These are phyloP conservation scores for Rugosomyces carneus DNA, from an alignment of 1,284 basidiomycete genomes.

Conservation along the genomic window DNA sequence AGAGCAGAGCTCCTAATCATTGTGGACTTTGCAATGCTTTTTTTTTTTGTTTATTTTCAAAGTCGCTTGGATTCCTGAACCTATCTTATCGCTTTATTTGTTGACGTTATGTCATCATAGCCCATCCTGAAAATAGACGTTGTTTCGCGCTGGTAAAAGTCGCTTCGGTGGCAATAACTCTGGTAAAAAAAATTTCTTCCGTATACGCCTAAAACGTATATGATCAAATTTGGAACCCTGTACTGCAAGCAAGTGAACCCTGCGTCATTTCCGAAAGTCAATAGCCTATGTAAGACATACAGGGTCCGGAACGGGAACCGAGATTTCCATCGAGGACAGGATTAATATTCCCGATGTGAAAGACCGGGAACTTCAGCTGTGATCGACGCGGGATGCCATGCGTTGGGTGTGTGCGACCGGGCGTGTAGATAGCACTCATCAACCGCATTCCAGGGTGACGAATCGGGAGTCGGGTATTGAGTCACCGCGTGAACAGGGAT, in stretches of 20 bases:
- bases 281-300: not conserved
- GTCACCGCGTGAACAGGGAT: too few relatives aligned
- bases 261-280: not conserved
- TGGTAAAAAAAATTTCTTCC: too few relatives aligned
- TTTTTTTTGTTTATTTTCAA: slow-evolving; percentile 2
- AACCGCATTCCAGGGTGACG: not conserved
- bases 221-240: too few relatives aligned
- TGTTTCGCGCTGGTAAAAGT: too few relatives aligned
- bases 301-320: not conserved
- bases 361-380: too few relatives aligned
- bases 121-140: too few relatives aligned
- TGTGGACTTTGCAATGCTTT: not conserved
- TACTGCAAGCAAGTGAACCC: not conserved
- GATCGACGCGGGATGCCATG: not conserved
- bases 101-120: not conserved
- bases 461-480: not conserved
- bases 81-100: not conserved
- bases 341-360: not conserved
- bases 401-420: not conserved
- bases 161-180: too few relatives aligned
- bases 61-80: not conserved
- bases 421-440: not conserved
- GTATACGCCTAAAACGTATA: too few relatives aligned
- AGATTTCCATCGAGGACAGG: not conserved
- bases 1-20: slow-evolving; percentile 8